These are phyloP conservation scores for Ophiocordyceps sinensis DNA, from an alignment of 2,329 filamentous ascomycete genomes.

Conservation along the genomic window DNA sequence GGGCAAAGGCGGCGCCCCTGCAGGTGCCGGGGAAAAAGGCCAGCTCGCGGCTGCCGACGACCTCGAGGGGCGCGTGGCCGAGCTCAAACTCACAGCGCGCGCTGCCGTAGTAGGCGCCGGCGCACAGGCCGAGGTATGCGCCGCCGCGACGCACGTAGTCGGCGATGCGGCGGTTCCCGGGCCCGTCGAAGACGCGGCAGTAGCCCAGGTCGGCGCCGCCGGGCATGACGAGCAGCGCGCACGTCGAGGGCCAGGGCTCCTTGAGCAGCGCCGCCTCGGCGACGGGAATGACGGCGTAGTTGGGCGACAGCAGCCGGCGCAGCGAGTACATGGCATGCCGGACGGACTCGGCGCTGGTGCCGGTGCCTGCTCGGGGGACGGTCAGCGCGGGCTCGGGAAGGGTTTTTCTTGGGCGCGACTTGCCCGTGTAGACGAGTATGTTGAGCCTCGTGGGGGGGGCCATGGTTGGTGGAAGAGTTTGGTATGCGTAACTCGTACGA, in stretches of 20 bases:
- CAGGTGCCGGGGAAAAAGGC: slow-evolving; percentile 79
- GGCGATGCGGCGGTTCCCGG: slow-evolving; percentile 70
- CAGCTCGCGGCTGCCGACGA: slow-evolving; percentile 72
- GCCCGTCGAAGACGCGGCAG: slow-evolving; percentile 73
- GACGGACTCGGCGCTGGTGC: slow-evolving; percentile 77
- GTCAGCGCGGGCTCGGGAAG: slow-evolving; percentile 3
- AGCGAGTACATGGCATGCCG: slow-evolving; percentile 80
- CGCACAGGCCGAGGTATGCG: slow-evolving; percentile 80
- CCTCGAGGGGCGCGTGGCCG: slow-evolving; percentile 62
- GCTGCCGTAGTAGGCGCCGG: slow-evolving; percentile 83
- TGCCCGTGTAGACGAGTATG: slow-evolving; percentile 85
- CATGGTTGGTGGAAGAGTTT: slow-evolving; percentile 29
- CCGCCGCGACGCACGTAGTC: slow-evolving; percentile 81
- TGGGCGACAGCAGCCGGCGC: slow-evolving; percentile 69
- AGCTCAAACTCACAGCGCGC: slow-evolving; percentile 82
- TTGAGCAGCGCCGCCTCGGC: slow-evolving; percentile 66
- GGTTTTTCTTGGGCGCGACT: slow-evolving; percentile 26
- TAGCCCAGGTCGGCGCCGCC: slow-evolving; percentile 92
- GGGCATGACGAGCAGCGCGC: slow-evolving; percentile 79
- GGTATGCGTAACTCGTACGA: not conserved
- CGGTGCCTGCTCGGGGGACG: slow-evolving; percentile 45
- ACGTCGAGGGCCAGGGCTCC: slow-evolving; percentile 81
- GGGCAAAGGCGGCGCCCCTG: slow-evolving; percentile 72
- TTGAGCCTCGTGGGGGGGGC: slow-evolving; percentile 56
- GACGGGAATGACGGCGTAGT: slow-evolving; percentile 86